These are phyloP conservation scores for Populus tomentosa DNA, from an alignment of 441 rosid genomes.

Conservation along the genomic window DNA sequence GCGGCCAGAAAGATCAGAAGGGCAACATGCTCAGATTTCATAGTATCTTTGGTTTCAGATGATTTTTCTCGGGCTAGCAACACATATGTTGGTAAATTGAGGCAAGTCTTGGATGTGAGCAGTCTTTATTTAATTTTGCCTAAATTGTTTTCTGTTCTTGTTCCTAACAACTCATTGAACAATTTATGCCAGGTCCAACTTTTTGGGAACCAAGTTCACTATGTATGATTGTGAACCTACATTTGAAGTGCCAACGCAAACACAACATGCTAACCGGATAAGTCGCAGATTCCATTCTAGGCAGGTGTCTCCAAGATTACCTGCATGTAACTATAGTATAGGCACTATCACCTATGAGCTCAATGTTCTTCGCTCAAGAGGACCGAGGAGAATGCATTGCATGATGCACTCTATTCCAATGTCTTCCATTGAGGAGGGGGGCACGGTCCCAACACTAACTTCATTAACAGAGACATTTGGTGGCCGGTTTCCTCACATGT, in stretches of 20 bases:
- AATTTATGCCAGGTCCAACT: slow-evolving; percentile 68
- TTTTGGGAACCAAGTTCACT: slow-evolving; percentile 88
- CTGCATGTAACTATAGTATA: slow-evolving; percentile 47
- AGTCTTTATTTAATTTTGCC: neutral
- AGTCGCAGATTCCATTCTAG: slow-evolving; percentile 57
- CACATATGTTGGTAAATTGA: slow-evolving; percentile 75
- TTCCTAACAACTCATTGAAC: slow-evolving; percentile 3
- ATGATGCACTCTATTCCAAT: slow-evolving; percentile 68
- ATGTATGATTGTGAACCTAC: slow-evolving; percentile 61
- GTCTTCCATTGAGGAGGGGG: slow-evolving; percentile 66
- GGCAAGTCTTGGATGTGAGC: slow-evolving; percentile 35
- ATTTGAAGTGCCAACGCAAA: slow-evolving; percentile 36
- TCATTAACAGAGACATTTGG: slow-evolving; percentile 33
- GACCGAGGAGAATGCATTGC: slow-evolving; percentile 94
- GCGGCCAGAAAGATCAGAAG: slow-evolving; percentile 80
- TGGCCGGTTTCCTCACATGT: slow-evolving; percentile 28
- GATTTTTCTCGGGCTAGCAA: slow-evolving; percentile 77
- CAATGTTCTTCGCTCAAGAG: slow-evolving; percentile 84
- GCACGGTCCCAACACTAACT: slow-evolving; percentile 53
- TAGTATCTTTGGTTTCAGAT: slow-evolving; percentile 57
- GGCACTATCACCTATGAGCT: slow-evolving; percentile 75
- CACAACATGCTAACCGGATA: slow-evolving; percentile 26
- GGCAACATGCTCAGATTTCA: slow-evolving; percentile 77
- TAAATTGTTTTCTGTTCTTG: neutral
- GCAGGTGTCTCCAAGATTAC: slow-evolving; percentile 58